These are phyloP conservation scores for Ambrosiella cleistominuta DNA, from an alignment of 2,329 filamentous ascomycete species.

Conservation along the genomic window DNA sequence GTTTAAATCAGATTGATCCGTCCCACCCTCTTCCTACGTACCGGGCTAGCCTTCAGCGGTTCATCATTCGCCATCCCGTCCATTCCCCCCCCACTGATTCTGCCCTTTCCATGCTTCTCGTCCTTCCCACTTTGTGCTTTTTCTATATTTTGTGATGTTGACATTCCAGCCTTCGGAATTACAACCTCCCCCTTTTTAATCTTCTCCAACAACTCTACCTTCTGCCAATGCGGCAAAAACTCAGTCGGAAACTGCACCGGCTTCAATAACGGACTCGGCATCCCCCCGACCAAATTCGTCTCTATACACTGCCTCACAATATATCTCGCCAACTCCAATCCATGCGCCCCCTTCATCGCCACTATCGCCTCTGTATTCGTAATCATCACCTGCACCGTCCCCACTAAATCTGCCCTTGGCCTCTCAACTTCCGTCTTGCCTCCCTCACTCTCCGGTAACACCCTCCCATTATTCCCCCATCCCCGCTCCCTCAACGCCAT, in stretches of 20 bases:
- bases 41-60: too few species aligned
- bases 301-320: conserved; percentile 1
- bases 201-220: conserved; percentile 5
- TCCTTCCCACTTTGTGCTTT: too few species aligned
- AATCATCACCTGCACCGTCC: conserved; percentile 10
- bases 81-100: too few species aligned
- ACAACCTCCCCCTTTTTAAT: background rate
- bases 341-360: background rate
- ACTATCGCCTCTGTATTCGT: conserved; percentile 3
- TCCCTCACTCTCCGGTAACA: conserved; percentile 3
- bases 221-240: conserved; percentile 8
- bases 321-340: conserved; percentile 5
- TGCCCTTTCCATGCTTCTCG: too few species aligned
- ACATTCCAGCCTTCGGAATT: background rate
- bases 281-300: background rate
- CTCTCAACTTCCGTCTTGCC: background rate
- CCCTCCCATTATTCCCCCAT: conserved; percentile 8
- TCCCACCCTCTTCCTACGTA: too few species aligned
- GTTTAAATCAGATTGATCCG: too few species aligned
- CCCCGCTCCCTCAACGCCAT: conserved; percentile 11
- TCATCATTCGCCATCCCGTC: too few species aligned
- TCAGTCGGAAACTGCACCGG: conserved; percentile 7
- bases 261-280: conserved; percentile 1
- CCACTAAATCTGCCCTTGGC: conserved; percentile 6
- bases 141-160: too few species aligned